phyloP scores from a whole-genome alignment of 179 eudicot species.

The Amaranthus tricolor region DNA sequence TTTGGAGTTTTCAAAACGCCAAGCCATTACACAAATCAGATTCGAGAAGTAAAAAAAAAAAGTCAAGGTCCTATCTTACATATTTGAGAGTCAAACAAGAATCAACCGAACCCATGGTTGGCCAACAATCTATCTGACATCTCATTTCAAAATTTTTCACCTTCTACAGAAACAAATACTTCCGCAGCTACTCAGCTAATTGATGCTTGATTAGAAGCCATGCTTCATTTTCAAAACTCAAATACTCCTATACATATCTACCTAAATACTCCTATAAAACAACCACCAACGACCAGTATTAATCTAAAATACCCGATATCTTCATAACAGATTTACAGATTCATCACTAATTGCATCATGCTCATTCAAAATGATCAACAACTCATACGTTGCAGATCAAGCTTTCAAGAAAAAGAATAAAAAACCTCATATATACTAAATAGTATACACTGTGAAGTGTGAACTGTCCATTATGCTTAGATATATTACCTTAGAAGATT shows the following conservation, averaged over 20 bases:
- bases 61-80: not conserved
- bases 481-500: not conserved
- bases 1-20: not conserved
- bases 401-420: not conserved
- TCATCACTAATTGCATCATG: not conserved
- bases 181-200: not conserved
- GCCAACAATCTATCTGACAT: slow-evolving; percentile 32
- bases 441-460: too few species aligned
- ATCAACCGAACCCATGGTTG: slow-evolving; percentile 32
- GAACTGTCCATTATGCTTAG: not conserved
- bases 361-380: not conserved
- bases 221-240: not conserved
- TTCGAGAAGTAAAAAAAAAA: slow-evolving; percentile 9
- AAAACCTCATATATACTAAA: too few species aligned
- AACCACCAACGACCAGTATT: not conserved
- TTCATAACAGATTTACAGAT: not conserved
- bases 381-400: not conserved
- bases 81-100: slow-evolving; percentile 27
- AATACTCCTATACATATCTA: not conserved
- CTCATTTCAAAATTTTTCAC: slow-evolving; percentile 10
- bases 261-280: not conserved
- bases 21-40: slow-evolving; percentile 6
- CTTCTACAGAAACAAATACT: not conserved
- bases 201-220: not conserved
- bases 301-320: not conserved